Base-by-base conservation (phyloP, 176 grass and related monocot species). In the Aegilops longissima region DNA sequence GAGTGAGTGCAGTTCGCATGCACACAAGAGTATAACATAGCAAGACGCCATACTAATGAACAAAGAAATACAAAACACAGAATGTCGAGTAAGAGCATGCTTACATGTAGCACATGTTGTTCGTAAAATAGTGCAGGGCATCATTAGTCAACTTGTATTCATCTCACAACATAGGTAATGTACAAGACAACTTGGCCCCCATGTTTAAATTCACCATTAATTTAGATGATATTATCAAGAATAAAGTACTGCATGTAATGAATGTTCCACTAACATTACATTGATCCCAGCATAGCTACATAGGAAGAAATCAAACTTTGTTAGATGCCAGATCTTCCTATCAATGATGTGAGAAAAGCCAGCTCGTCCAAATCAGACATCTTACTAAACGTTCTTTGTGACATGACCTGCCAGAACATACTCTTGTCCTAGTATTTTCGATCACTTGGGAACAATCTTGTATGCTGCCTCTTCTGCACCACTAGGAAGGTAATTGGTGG, bases 381-480 rank as follows among this genome's bases (percentile, higher is more conserved):
- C 7, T 25, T 29, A 11, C 3, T 25, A 42, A 42, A 47, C n/a
- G 27, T 9, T 51, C 34, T 58, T 64, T 6, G 5, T 6, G 3
- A 56, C 20, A 69, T 87, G 74, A 98, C 95, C 93, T 38, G 93
- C 77, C 34, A 76, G 56, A 72, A 92, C 27, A 81, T 98, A 70
- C 40, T 93, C 42, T 0, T 86, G 23, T 87, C 87, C 9, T 86
- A 34, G 23, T 56, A 47, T 47, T 47, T 86, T 62, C 78, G 49
- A 51, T 91, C 78, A 24, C 54, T 49, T 58, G 87, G 88, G 69
- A 92, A 95, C 8, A 98, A 23, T 16, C 93, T 90, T 30, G 93
- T 95, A 63, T 95, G 93, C n/a, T 98, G 89, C 73, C 95, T 86
- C 64, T 98, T 98, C 87, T 95, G 89, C 73, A 92, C 93, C 21